Percentiles rank a stretch among this genome's conserved stretches.
These are phyloP conservation scores for Fusarium napiforme DNA, from an alignment of 2,329 filamentous ascomycete genomes.

Conservation along the genomic window DNA sequence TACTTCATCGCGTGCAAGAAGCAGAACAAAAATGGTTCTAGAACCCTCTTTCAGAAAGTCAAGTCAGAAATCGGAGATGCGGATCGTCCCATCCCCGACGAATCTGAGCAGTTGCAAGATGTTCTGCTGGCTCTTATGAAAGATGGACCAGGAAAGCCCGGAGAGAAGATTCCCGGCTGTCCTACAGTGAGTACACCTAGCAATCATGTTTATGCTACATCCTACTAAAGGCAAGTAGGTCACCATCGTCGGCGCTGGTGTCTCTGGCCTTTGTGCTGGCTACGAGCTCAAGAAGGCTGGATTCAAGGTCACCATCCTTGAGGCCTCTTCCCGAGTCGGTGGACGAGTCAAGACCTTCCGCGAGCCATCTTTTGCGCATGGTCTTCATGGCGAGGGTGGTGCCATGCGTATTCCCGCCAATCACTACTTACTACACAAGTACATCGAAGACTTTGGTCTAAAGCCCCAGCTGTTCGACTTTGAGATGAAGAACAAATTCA, in stretches of 20 bases:
- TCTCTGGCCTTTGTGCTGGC: not conserved
- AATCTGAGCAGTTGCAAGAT: not conserved
- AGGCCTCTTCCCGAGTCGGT: not conserved
- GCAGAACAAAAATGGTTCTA: not conserved
- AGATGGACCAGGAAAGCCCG: not conserved
- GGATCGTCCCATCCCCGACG: not conserved
- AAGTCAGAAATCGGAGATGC: not conserved
- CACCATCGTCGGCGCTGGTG: not conserved
- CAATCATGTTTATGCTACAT: too few relatives aligned
- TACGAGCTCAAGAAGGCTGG: not conserved
- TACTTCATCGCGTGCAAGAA: not conserved
- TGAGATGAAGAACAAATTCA: slow-evolving; percentile 11
- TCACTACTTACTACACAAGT: not conserved
- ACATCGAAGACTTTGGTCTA: not conserved
- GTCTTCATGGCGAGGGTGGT: not conserved
- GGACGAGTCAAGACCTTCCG: slow-evolving; percentile 1
- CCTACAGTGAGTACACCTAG: too few relatives aligned
- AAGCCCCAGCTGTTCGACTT: not conserved
- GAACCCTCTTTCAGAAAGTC: not conserved
- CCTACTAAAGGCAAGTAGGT: not conserved
- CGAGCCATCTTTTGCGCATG: not conserved
- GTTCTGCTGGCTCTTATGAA: not conserved
- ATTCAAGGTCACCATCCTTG: not conserved
- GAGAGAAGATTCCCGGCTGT: not conserved
- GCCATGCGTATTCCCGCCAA: not conserved